phyloP scores from a whole-genome alignment of 129 eudicot genomes.

The Oenanthe sinensis region DNA sequence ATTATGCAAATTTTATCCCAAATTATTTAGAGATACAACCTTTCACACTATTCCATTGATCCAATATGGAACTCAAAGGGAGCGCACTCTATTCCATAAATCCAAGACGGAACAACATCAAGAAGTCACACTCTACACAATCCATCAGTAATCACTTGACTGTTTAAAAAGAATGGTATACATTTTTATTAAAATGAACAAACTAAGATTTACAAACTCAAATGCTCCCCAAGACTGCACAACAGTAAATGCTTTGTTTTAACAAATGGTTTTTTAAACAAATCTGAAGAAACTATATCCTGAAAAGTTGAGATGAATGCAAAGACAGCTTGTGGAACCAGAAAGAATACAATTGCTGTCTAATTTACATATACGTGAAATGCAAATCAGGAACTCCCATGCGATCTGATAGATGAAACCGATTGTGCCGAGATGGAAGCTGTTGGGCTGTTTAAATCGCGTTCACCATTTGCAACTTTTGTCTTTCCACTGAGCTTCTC shows the following conservation, averaged over 20 bases:
- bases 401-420: slow-evolving; percentile 78
- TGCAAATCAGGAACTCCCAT: slow-evolving; percentile 61
- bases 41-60: neutral
- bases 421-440: slow-evolving; percentile 97
- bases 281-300: slow-evolving; percentile 17
- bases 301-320: slow-evolving; percentile 28
- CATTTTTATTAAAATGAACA: slow-evolving; percentile 1
- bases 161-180: slow-evolving; percentile 16
- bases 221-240: slow-evolving; percentile 23
- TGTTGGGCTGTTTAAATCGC: slow-evolving; percentile 84
- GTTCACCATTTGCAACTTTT: slow-evolving; percentile 60
- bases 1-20: neutral
- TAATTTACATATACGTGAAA: slow-evolving; percentile 25
- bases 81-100: neutral
- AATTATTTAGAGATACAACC: neutral
- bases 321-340: slow-evolving; percentile 19
- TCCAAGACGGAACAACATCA: neutral
- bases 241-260: slow-evolving; percentile 7
- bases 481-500: slow-evolving; percentile 85
- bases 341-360: neutral
- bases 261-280: slow-evolving; percentile 7
- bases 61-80: neutral
- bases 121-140: neutral
- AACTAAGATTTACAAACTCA: slow-evolving; percentile 40
- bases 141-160: neutral